phyloP scores from a whole-genome alignment of 208 protist species.

The Trypanosomatidae sp. region DNA sequence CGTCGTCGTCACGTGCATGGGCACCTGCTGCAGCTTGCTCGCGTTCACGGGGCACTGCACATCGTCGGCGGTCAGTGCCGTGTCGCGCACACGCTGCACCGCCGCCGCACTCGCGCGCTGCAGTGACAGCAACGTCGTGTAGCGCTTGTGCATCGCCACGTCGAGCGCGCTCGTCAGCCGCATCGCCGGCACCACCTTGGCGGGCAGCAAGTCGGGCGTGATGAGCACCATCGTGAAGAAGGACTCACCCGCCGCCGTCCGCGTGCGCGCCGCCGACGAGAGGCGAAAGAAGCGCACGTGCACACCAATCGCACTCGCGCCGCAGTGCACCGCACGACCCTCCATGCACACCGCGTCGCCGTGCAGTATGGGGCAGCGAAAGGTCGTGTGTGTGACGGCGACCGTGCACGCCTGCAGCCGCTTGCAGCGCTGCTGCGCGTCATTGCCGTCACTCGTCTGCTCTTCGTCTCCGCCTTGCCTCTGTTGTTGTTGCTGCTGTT shows the following conservation, averaged over 20 bases:
- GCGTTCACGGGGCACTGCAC: constrained; percentile 50
- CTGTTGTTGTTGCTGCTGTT: background rate
- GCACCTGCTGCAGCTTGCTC: constrained; percentile 30
- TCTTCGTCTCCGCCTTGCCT: background rate
- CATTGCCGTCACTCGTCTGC: background rate
- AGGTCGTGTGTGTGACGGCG: constrained; percentile 68
- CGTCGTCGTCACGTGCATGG: constrained; percentile 31
- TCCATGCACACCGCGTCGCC: constrained; percentile 76
- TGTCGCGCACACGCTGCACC: background rate
- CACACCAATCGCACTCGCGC: constrained; percentile 68
- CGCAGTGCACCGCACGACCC: constrained; percentile 60
- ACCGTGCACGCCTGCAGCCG: constrained; percentile 65
- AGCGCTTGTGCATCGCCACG: constrained; percentile 44
- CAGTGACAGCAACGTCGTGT: constrained; percentile 28
- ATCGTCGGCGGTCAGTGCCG: constrained; percentile 18
- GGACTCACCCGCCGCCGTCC: constrained; percentile 53
- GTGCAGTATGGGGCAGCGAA: constrained; percentile 68
- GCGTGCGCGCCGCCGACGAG: constrained; percentile 38
- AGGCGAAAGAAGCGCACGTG: constrained; percentile 66
- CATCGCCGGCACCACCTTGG: constrained; percentile 72
- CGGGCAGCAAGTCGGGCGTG: constrained; percentile 47
- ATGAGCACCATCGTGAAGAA: constrained; percentile 88
- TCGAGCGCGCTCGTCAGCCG: constrained; percentile 53
- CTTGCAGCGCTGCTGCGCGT: background rate
- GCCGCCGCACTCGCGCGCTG: constrained; percentile 14